Conservation (phyloP, 805 yeast species). For the Kodamaea nitidulidarum region DNA sequence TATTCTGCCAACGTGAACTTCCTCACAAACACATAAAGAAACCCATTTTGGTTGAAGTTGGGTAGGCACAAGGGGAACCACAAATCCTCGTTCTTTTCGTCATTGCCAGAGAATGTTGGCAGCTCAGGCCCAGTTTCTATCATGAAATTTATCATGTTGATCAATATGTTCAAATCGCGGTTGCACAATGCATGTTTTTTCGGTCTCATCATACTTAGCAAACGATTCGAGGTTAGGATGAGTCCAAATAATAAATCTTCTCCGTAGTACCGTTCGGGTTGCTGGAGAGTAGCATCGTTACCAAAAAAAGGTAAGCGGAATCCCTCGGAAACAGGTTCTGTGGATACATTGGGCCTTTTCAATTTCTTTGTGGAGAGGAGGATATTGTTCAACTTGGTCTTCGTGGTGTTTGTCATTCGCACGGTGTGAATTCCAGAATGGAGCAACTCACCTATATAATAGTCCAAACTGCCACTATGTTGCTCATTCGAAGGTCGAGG, state of each 20-base stretch:
- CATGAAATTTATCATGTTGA: slow-evolving; percentile 63
- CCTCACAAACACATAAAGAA: slow-evolving; percentile 74
- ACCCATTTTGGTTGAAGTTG: slow-evolving; percentile 83
- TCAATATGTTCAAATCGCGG: slow-evolving; percentile 71
- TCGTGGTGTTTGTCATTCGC: slow-evolving; percentile 50
- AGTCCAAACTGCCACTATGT: slow-evolving; percentile 20
- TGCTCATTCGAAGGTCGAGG: background rate
- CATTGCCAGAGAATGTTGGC: slow-evolving; percentile 2
- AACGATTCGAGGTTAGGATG: slow-evolving; percentile 56
- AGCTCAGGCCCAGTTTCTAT: slow-evolving; percentile 16
- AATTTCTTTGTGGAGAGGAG: slow-evolving; percentile 35
- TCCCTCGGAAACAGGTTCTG: slow-evolving; percentile 3
- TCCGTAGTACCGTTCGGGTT: slow-evolving; percentile 16
- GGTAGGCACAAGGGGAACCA: slow-evolving; percentile 96
- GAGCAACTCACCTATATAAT: slow-evolving; percentile 27
- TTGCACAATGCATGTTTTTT: slow-evolving; percentile 74
- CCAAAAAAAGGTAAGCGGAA: slow-evolving; percentile 6
- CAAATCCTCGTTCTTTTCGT: slow-evolving; percentile 56
- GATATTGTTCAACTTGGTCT: slow-evolving; percentile 56
- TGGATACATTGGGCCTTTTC: slow-evolving; percentile 7
- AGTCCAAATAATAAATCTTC: slow-evolving; percentile 70
- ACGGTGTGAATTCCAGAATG: slow-evolving; percentile 27
- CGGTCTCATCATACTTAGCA: slow-evolving; percentile 73
- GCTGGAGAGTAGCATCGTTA: background rate
- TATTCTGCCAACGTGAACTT: slow-evolving; percentile 20